These are phyloP conservation scores for Trichoderma orchidacearum DNA, from an alignment of 495 filamentous ascomycete species.

Conservation along the genomic window DNA sequence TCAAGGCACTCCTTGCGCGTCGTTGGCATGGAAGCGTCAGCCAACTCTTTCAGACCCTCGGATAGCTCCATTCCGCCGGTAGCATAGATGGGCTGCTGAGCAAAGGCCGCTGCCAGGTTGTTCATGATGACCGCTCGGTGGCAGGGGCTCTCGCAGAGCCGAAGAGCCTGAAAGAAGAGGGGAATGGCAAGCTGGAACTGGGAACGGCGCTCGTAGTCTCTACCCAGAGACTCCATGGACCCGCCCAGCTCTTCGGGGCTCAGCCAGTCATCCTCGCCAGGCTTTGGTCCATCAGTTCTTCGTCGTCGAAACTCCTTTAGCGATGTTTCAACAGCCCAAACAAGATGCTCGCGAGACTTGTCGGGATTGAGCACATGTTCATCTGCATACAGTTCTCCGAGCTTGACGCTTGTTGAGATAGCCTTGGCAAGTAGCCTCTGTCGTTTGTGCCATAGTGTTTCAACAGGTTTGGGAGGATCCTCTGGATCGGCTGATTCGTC, in stretches of 20 bases:
- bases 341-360: conserved; percentile 54
- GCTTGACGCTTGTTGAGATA: conserved; percentile 61
- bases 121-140: conserved; percentile 67
- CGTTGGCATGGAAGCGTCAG: neutral
- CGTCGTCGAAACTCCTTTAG: conserved; percentile 60
- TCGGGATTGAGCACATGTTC: conserved; percentile 45
- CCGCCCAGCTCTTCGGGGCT: conserved; percentile 56
- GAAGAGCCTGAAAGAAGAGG: conserved; percentile 74
- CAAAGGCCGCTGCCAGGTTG: conserved; percentile 53
- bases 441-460: conserved; percentile 46
- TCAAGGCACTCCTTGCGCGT: conserved; percentile 26
- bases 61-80: neutral
- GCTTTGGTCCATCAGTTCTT: conserved; percentile 44
- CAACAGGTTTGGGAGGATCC: conserved; percentile 2
- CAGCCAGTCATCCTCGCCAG: conserved; percentile 63
- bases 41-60: neutral
- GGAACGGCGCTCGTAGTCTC: conserved; percentile 53
- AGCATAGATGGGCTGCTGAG: conserved; percentile 43
- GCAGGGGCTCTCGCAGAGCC: conserved; percentile 51
- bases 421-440: conserved; percentile 58
- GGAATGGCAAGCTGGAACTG: conserved; percentile 70
- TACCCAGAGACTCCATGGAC: conserved; percentile 61
- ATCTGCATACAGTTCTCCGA: conserved; percentile 64
- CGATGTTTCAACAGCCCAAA: conserved; percentile 72
- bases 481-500: neutral